Evolutionary conservation across 1,284 basidiomycete species (phyloP).

Genomic region (Austroboletus novae-zelandiae): DNA sequence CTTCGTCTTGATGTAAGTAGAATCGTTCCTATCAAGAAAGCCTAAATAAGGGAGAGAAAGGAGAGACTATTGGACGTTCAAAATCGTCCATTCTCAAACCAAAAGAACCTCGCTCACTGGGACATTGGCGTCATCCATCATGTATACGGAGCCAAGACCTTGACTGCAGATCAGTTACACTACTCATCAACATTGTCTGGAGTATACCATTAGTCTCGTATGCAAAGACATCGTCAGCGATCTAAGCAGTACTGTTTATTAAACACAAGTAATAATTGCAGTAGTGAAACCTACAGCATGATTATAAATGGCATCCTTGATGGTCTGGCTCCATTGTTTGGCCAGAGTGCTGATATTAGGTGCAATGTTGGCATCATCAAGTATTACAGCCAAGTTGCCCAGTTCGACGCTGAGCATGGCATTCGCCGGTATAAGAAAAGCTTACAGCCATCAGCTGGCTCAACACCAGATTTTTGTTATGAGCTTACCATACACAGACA

Average conservation of each 20-base stretch:
- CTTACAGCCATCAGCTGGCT: constrained; percentile 33
- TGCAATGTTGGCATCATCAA: constrained; percentile 50
- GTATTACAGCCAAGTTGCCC: constrained; percentile 54
- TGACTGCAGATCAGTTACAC: constrained; percentile 1
- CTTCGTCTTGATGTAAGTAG: constrained; percentile 60
- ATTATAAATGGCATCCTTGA: constrained; percentile 62
- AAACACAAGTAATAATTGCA: not conserved
- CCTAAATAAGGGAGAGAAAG: constrained; percentile 76
- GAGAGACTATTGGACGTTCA: constrained; percentile 49
- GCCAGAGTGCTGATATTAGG: constrained; percentile 54
- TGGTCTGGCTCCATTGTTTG: constrained; percentile 56
- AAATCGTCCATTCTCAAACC: not conserved
- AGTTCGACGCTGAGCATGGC: constrained; percentile 79
- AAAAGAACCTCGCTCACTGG: constrained; percentile 47
- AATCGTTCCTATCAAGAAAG: constrained; percentile 59
- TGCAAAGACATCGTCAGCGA: constrained; percentile 65
- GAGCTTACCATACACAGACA: constrained; percentile 59
- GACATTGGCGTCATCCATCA: constrained; percentile 83
- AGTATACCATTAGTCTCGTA: constrained; percentile 71
- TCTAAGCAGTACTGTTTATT: constrained; percentile 31
- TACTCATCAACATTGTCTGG: not conserved
- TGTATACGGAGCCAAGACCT: constrained; percentile 66
- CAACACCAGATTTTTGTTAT: not conserved
- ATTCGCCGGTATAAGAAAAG: constrained; percentile 74
- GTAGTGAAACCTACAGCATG: constrained; percentile 45